Evolutionary conservation across 257 asterid species (phyloP), one percentile per base, ranked within the genome.

Genomic region (Henckelia pumila): DNA sequence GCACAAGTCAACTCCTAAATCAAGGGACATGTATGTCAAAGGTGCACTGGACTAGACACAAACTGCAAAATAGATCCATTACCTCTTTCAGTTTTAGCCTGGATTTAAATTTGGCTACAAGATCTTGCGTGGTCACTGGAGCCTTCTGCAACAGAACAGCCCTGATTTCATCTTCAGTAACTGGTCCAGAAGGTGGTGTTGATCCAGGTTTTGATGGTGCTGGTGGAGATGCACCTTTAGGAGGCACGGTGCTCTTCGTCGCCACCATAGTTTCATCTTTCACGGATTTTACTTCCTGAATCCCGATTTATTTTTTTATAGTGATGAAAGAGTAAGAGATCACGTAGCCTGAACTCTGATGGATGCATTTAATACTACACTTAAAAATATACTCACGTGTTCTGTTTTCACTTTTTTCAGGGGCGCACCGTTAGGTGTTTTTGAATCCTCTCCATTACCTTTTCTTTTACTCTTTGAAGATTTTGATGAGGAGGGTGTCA

Each of bases 21-120:
- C 52, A 40, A 37, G 47, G 52, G n/a, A 40, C 4, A 40, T 13
- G 19, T 4, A 40, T 13, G 19, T 13, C 19, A 16, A 37, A 2
- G 52, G 52, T 40, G 6, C 52, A 47, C 14, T 59, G 20, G 7
- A 20, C 47, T 28, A 56, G 8, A 26, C 21, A 29, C 10, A 7
- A 30, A 59, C 33, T 2, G 37, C 7, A 13, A 20, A 30, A 40
- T n/a, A 73, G 32, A 50, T 59, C 16, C 6, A 67, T 61, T 62
- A 88, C 99, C 97, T 91, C 99, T 83, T 85, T 88, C 11, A 76
- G 56, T 79, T 80, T 94, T 50, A 94, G 83, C 63, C 99, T 88
- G 59, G 95, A 85, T 81, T 71, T 94, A 80, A 94, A 94, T 75
- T 83, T 89, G 73, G 86, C 87, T 58, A 94, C 96, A 55, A 94